Base-by-base conservation (phyloP, 2,329 filamentous ascomycete genomes). In the Alternaria consortialis region DNA sequence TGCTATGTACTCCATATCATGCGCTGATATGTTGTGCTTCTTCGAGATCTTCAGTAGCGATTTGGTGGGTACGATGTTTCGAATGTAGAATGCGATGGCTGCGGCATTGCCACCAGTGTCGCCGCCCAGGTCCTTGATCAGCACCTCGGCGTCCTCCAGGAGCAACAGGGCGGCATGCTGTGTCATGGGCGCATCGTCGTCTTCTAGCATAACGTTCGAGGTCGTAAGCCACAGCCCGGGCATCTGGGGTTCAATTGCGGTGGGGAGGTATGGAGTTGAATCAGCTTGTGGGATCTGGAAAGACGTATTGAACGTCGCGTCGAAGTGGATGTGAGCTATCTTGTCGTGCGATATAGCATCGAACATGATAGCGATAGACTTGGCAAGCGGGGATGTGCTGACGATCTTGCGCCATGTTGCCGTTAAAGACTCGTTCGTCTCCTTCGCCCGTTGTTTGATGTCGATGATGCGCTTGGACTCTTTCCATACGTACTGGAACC, bases 161-260 rank as follows among this genome's bases (percentile, higher is more conserved):
- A 98, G 86, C 0, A 99, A 84, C 2, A 99, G 82, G 0, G 91
- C 92, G 71, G 96, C 97, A 76, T 97, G 92, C 68, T 93, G 93
- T 63, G 93, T 93, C 46, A 96, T 84, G 9, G 88, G 86, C 20
- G 91, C 88, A 15, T 81, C 77, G 11, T 94, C 91, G 34, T 92
- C 88, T 40, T 88, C 85, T 17, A 87, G 83, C 43, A 93, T 86
- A 11, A 90, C 89, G 69, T 94, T 93, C 31, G 93, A 91, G 0
- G 93, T 97, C 0, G 93, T 97, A 20, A 97, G 83, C 90, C 93
- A 94, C 0, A 97, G 84, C 1, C 93, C 92, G 5, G 87, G 89
- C 65, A 91, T 89, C 48, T 89, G 86, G 32, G 86, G 86, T 56
- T 92, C 89, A 27, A 88, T 87, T 15, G 90, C 85, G 2, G 86